Conservation (phyloP, 2,329 filamentous ascomycete genomes). For the Grosmannia clavigera region DNA sequence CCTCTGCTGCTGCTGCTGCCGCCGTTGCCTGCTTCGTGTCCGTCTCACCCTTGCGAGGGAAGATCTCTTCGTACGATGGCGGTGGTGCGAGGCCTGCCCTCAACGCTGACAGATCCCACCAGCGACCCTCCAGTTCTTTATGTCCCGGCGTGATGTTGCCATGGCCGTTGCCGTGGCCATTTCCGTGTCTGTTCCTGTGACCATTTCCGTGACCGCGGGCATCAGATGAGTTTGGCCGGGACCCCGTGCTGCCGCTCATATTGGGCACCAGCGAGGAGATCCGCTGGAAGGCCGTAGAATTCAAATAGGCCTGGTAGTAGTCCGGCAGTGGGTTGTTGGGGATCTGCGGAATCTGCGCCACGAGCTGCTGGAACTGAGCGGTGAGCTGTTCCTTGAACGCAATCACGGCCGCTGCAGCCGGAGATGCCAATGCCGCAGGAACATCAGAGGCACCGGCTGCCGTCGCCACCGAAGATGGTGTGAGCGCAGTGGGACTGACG, state of each 20-base stretch:
- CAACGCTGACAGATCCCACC: constrained; percentile 48
- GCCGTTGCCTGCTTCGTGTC: constrained; percentile 44
- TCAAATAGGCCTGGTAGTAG: constrained; percentile 57
- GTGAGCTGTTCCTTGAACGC: constrained; percentile 64
- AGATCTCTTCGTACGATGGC: constrained; percentile 71
- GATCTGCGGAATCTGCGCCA: constrained; percentile 38
- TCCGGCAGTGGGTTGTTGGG: constrained; percentile 36
- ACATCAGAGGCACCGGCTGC: constrained; percentile 15
- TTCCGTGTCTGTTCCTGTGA: constrained; percentile 20
- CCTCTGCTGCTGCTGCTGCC: background rate
- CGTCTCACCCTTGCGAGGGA: constrained; percentile 25
- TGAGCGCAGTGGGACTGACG: constrained; percentile 11
- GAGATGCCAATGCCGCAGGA: constrained; percentile 33
- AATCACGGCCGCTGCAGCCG: constrained; percentile 49
- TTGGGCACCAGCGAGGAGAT: constrained; percentile 64
- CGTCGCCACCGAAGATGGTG: background rate
- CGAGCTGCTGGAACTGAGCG: constrained; percentile 61
- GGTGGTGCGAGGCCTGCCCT: constrained; percentile 42
- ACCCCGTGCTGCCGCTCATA: constrained; percentile 26
- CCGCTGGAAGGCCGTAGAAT: constrained; percentile 50
- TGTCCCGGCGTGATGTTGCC: constrained; percentile 17
- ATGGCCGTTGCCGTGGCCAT: constrained; percentile 26
- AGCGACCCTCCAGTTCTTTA: constrained; percentile 41
- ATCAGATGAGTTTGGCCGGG: constrained; percentile 35
- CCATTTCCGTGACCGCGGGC: constrained; percentile 21